Base-by-base conservation (phyloP, 768 basidiomycete genomes). In the Xerocomellus intermedius region DNA sequence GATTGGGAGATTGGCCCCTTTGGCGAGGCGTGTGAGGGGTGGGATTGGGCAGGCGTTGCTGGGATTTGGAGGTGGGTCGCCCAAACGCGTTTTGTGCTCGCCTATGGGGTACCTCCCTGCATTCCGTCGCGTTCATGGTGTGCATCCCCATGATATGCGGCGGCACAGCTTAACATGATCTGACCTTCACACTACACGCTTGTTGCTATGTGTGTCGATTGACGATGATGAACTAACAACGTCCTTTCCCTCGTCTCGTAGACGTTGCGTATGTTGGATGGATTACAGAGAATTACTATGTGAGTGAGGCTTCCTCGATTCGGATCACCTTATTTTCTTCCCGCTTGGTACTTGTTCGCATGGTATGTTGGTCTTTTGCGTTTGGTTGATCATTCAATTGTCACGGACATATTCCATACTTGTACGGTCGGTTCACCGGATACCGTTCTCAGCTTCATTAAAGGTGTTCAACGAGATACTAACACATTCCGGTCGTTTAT, bases 41-140 rank as follows among this genome's bases (percentile, higher is more conserved):
- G 80, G 81, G 82, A 83, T 60, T 84, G 83, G 82, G 83, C 82
- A 2, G 82, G 80, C 8, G 79, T 77, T 3, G 64, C 73, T 41
- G 82, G 82, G 17, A 69, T 75, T 46, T 84, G 82, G 81, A 74
- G 75, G 82, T 82, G 60, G 61, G 79, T 69, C 4, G 3, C 10
- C 14, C 44, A 16, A 14, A 21, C 16, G 8, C 17, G 42, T 19
- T n/a, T 14, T 5, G 30, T 44, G 41, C 19, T n/a, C 13, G 17
- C 32, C 32, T 14, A 12, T 19, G 19, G 5, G 28, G 14, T 7
- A 12, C 32, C 30, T 8, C 17, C 3, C 2, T 12, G 26, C 9
- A 26, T 42, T 35, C 12, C 8, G 28, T 38, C 28, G 10, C 3
- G 5, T 26, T 16, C 16, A 13, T 19, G n/a, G 26, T 12, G 0